phyloP scores from a whole-genome alignment of 2,329 filamentous ascomycete species.

The Monilinia fructicola region DNA sequence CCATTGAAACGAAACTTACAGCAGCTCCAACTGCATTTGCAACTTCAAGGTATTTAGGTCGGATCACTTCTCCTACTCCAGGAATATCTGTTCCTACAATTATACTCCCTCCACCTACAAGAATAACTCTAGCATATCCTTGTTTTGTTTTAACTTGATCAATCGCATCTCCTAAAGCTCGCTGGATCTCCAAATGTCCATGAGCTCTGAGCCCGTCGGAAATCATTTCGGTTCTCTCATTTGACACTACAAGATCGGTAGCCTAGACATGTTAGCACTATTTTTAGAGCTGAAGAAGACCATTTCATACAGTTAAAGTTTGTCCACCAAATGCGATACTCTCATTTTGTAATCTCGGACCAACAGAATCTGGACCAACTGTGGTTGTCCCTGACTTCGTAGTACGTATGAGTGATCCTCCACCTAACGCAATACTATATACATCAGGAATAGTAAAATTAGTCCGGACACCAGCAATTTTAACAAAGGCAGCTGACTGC shows the following conservation, averaged over 20 bases:
- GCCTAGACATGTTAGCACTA: conserved; percentile 43
- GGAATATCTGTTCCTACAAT: conserved; percentile 48
- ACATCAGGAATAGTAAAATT: conserved; percentile 60
- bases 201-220: conserved; percentile 24
- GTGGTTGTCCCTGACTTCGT: conserved; percentile 48
- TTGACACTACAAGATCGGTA: conserved; percentile 32
- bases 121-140: conserved; percentile 51
- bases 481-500: conserved; percentile 57
- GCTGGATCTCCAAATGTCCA: conserved; percentile 34
- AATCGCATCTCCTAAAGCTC: conserved; percentile 53
- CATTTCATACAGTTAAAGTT: conserved; percentile 51
- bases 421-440: conserved; percentile 56
- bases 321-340: conserved; percentile 54
- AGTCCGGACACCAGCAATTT: conserved; percentile 58
- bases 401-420: conserved; percentile 48
- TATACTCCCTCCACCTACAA: conserved; percentile 59
- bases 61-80: conserved; percentile 52
- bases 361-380: conserved; percentile 59
- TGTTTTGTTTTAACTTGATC: conserved; percentile 58
- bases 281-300: conserved; percentile 28
- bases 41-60: conserved; percentile 53
- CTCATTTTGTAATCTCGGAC: conserved; percentile 50
- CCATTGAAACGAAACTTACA: conserved; percentile 42
- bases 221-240: conserved; percentile 22
- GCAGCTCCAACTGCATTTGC: conserved; percentile 63